A percentile compares a stretch with the other conserved stretches of the same genome.
Evolutionary conservation across 257 asterid genomes (phyloP).

Genomic region (Petunia axillaris): DNA sequence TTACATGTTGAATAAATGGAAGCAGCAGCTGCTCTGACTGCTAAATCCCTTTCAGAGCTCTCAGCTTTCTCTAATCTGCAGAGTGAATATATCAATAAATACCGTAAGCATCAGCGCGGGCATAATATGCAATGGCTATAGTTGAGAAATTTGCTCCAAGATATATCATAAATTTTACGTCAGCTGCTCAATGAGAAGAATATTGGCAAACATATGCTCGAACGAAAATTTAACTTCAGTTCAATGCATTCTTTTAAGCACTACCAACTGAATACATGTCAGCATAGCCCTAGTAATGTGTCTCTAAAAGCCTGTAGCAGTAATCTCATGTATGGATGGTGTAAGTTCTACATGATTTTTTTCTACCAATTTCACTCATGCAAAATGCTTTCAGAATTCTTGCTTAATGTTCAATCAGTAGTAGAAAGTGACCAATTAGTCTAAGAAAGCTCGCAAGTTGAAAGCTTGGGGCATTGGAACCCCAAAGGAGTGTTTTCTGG

Average conservation of each 20-base stretch:
- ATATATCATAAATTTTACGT: background rate
- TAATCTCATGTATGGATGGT: background rate
- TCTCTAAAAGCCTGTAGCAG: background rate
- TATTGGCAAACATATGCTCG: background rate
- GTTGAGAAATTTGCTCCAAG: background rate
- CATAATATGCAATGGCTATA: too few species aligned
- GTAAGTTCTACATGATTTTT: background rate
- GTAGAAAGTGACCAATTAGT: background rate
- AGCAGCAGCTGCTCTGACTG: slow-evolving; percentile 89
- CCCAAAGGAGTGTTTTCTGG: background rate
- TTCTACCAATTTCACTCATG: background rate
- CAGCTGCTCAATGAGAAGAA: background rate
- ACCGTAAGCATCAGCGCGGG: background rate
- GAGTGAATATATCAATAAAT: background rate
- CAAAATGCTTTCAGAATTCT: background rate
- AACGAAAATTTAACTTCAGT: background rate
- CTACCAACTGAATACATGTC: background rate
- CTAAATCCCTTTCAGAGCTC: slow-evolving; percentile 55
- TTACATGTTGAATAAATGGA: slow-evolving; percentile 93
- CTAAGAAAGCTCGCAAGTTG: background rate
- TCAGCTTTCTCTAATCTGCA: slow-evolving; percentile 58
- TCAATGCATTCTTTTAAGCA: background rate
- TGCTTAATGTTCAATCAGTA: background rate
- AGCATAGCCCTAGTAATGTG: background rate
- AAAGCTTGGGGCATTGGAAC: background rate